Evolutionary conservation across 75 land plant genomes (phyloP).

Genomic region (Picea glauca): DNA sequence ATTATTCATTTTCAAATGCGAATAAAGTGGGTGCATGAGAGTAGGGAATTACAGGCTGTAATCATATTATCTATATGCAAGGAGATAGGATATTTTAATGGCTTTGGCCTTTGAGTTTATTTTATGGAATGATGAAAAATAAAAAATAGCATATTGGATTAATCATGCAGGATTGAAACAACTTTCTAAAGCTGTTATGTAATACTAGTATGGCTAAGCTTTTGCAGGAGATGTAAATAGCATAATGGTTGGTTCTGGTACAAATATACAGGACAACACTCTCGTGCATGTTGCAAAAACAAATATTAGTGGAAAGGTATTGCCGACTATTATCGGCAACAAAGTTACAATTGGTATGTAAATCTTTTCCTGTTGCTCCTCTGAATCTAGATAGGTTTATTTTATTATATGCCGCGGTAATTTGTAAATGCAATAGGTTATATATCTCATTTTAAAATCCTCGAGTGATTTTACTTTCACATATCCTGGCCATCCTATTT

Average conservation of each 20-base stretch:
- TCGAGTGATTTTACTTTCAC: too few relatives aligned
- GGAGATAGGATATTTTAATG: background rate
- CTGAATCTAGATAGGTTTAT: background rate
- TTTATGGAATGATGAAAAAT: background rate
- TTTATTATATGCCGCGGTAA: background rate
- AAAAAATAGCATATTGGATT: background rate
- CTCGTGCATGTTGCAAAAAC: constrained; percentile 53
- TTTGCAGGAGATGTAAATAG: constrained; percentile 51
- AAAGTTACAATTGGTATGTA: constrained; percentile 47
- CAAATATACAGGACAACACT: constrained; percentile 58
- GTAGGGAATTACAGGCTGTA: background rate
- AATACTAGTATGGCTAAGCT: background rate
- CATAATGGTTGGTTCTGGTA: constrained; percentile 43
- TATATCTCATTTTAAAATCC: too few relatives aligned
- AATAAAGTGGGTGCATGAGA: too few relatives aligned
- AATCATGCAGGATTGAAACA: background rate
- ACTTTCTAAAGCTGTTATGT: background rate
- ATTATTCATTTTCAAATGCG: too few relatives aligned
- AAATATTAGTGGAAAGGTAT: constrained; percentile 42
- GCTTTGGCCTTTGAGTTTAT: background rate
- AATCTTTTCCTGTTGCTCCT: background rate
- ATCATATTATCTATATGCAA: background rate
- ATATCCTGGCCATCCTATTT: too few relatives aligned
- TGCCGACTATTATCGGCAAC: constrained; percentile 42
- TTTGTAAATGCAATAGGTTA: background rate